Evolutionary conservation across 306 rosid genomes (phyloP).

Genomic region (Quercus mongolica): DNA sequence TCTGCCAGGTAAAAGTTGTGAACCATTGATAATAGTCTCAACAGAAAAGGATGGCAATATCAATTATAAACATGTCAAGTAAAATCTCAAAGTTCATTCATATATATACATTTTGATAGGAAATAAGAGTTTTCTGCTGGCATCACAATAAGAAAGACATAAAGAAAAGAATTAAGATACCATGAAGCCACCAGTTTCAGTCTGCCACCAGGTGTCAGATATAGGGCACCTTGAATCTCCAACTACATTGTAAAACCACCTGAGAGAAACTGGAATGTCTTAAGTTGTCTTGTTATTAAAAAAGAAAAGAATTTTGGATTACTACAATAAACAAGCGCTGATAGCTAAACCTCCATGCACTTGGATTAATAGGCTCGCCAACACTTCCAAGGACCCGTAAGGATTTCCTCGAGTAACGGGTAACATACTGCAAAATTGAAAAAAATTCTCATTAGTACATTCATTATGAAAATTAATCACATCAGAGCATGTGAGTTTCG

Average conservation of each 20-base stretch:
- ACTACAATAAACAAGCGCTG: slow-evolving; percentile 1
- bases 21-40: slow-evolving; percentile 13
- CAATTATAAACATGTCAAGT: neutral
- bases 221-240: slow-evolving; percentile 96
- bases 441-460: neutral
- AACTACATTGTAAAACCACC: slow-evolving; percentile 91
- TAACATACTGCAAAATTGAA: slow-evolving; percentile 68
- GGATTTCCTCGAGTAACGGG: slow-evolving; percentile 79
- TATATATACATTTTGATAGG: neutral
- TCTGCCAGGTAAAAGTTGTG: slow-evolving; percentile 46
- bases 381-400: slow-evolving; percentile 92
- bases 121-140: neutral
- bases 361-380: slow-evolving; percentile 99
- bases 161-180: slow-evolving; percentile 43
- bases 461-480: slow-evolving; percentile 10
- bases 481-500: neutral
- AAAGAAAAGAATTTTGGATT: neutral
- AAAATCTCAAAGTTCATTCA: neutral
- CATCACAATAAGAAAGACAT: slow-evolving; percentile 19
- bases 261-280: slow-evolving; percentile 33
- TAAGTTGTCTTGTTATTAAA: neutral
- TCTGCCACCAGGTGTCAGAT: slow-evolving; percentile 99
- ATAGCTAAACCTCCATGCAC: slow-evolving; percentile 85
- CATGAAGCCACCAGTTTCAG: slow-evolving; percentile 99
- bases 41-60: neutral